Percentiles rank a stretch among this genome's conserved stretches.
Conservation (phyloP, 257 asterid species). For the Nicotiana undulata region DNA sequence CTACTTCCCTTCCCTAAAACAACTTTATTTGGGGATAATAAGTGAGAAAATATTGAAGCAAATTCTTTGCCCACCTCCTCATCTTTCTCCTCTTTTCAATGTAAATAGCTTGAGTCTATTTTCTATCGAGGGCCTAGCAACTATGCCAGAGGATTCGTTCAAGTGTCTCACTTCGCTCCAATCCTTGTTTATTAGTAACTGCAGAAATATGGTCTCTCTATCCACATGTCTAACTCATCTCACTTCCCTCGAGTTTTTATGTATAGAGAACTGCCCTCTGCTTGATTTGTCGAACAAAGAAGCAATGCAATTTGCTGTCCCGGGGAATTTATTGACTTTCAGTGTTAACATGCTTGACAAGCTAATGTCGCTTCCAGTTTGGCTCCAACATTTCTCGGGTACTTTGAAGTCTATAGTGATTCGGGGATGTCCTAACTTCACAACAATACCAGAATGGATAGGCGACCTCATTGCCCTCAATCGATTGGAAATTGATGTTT, state of each 20-base stretch:
- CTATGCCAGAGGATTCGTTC: neutral
- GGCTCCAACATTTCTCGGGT: neutral
- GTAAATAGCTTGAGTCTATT: neutral
- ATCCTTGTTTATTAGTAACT: neutral
- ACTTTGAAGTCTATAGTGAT: neutral
- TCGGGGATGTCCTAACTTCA: neutral
- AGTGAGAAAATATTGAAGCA: neutral
- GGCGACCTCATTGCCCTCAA: neutral
- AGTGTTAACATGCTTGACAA: neutral
- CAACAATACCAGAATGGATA: neutral
- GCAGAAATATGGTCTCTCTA: neutral
- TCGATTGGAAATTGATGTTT: neutral
- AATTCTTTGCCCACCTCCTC: neutral
- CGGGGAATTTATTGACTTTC: neutral
- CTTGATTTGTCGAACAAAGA: neutral
- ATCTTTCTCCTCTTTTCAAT: neutral
- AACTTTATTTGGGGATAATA: neutral
- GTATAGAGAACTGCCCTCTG: neutral
- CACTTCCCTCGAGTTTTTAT: neutral
- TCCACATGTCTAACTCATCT: neutral
- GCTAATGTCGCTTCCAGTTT: neutral
- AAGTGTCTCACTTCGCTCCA: neutral
- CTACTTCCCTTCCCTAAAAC: neutral
- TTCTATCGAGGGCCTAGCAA: neutral
- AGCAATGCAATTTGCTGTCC: neutral